Evolutionary conservation across 257 asterid species (phyloP).

Genomic region (Voacanga thouarsii): DNA sequence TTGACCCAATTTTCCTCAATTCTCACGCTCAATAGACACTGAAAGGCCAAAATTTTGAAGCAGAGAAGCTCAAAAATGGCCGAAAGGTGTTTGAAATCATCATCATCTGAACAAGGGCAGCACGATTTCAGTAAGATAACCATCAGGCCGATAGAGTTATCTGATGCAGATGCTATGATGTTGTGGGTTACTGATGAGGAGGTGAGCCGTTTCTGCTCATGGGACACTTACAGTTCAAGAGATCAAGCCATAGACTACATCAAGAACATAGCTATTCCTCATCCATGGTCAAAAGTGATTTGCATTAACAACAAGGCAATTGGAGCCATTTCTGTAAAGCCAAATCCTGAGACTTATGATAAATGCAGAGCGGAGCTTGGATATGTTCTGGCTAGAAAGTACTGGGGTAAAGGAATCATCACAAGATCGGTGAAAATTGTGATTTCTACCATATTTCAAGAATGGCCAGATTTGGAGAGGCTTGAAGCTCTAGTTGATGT

Average conservation of each 20-base stretch:
- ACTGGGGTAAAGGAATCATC: constrained; percentile 18
- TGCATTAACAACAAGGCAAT: constrained; percentile 33
- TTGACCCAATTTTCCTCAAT: not conserved
- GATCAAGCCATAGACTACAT: constrained; percentile 28
- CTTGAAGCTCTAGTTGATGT: constrained; percentile 21
- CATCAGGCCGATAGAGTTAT: constrained; percentile 29
- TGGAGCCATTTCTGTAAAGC: constrained; percentile 57
- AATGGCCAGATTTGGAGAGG: constrained; percentile 17
- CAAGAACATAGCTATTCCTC: constrained; percentile 33
- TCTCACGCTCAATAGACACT: not conserved
- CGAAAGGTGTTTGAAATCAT: constrained; percentile 2
- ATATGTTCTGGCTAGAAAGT: constrained; percentile 14
- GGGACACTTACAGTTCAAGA: constrained; percentile 51
- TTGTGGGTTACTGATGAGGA: constrained; percentile 52
- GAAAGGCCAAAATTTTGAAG: not conserved
- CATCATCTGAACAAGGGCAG: not conserved
- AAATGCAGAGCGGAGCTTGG: constrained; percentile 31
- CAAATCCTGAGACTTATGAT: constrained; percentile 25
- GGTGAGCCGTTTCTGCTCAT: constrained; percentile 39
- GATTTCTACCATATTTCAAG: constrained; percentile 11
- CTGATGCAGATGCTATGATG: constrained; percentile 58
- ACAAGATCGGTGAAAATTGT: constrained; percentile 24
- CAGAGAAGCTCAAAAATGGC: not conserved
- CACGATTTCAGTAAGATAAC: constrained; percentile 24
- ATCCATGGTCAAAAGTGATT: constrained; percentile 38